phyloP scores from a whole-genome alignment of 2,329 filamentous ascomycete genomes.

The Claviceps cyperi region DNA sequence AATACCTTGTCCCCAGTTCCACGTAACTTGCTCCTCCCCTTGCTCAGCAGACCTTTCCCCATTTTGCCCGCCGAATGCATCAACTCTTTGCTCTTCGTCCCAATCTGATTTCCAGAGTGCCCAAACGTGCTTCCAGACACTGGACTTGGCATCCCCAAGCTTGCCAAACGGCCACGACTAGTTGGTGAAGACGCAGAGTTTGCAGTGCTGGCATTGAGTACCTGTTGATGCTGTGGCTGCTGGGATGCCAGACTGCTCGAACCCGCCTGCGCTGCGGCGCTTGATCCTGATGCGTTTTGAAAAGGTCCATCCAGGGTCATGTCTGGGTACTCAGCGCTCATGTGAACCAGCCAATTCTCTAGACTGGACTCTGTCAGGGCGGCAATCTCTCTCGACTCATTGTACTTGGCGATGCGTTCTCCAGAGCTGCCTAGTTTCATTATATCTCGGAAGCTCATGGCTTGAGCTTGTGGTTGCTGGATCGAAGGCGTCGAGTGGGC shows the following conservation, averaged over 20 bases:
- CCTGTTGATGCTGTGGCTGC: constrained; percentile 42
- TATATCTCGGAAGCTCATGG: constrained; percentile 62
- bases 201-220: constrained; percentile 30
- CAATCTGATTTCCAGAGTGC: constrained; percentile 48
- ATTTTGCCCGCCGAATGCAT: constrained; percentile 77
- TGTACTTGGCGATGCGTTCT: constrained; percentile 61
- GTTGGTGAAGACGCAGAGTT: constrained; percentile 13
- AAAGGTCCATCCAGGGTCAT: constrained; percentile 6
- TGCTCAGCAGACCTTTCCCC: constrained; percentile 81
- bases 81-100: constrained; percentile 76
- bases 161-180: constrained; percentile 22
- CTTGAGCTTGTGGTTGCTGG: constrained; percentile 11
- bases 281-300: constrained; percentile 11
- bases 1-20: constrained; percentile 77
- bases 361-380: constrained; percentile 62
- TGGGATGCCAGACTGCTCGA: constrained; percentile 16
- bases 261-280: constrained; percentile 11
- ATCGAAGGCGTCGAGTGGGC: constrained; percentile 6
- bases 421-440: constrained; percentile 48
- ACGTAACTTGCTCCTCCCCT: constrained; percentile 73
- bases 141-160: constrained; percentile 23
- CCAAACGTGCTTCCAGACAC: constrained; percentile 32
- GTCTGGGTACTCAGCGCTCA: constrained; percentile 33
- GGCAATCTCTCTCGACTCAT: constrained; percentile 57
- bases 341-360: constrained; percentile 36